phyloP scores from a whole-genome alignment of 1,284 basidiomycete genomes.

The Cutaneotrichosporon daszewskae region DNA sequence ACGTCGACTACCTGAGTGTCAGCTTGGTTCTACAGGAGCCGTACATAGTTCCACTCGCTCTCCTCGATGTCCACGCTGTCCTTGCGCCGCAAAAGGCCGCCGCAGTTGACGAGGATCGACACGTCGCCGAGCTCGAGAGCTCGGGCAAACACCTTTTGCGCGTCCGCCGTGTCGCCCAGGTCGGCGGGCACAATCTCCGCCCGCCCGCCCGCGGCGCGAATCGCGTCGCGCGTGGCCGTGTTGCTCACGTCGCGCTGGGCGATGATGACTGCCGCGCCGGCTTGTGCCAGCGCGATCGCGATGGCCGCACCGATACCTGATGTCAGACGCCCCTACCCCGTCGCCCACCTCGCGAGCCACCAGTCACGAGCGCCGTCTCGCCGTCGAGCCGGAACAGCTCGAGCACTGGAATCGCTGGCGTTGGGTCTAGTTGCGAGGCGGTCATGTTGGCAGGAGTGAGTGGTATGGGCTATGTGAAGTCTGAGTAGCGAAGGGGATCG shows the following conservation, averaged over 20 bases:
- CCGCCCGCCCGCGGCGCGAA: constrained; percentile 40
- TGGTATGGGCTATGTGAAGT: no score
- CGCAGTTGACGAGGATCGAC: constrained; percentile 80
- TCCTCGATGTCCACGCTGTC: constrained; percentile 56
- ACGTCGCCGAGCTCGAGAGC: constrained; percentile 52
- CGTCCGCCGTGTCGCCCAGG: constrained; percentile 59
- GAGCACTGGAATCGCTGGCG: constrained; percentile 9
- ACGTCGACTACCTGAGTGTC: no score
- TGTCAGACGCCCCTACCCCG: neutral
- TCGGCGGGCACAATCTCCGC: constrained; percentile 61
- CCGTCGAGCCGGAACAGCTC: constrained; percentile 43
- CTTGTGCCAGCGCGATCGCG: constrained; percentile 48
- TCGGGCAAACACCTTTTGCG: constrained; percentile 48
- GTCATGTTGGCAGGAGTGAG: no score
- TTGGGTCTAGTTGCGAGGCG: constrained; percentile 2
- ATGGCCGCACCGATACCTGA: constrained; percentile 30
- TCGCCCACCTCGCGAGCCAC: constrained; percentile 18
- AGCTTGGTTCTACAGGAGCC: no score
- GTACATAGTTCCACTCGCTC: no score
- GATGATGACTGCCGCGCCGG: constrained; percentile 70
- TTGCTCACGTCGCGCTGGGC: constrained; percentile 58
- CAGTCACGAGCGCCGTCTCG: constrained; percentile 39
- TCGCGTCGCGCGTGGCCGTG: constrained; percentile 55
- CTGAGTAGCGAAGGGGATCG: no score
- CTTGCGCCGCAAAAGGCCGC: constrained; percentile 60